A percentile compares a stretch with the other conserved stretches of the same genome.
phyloP scores from a whole-genome alignment of 495 filamentous ascomycete genomes.

The Haplographium delicatum region DNA sequence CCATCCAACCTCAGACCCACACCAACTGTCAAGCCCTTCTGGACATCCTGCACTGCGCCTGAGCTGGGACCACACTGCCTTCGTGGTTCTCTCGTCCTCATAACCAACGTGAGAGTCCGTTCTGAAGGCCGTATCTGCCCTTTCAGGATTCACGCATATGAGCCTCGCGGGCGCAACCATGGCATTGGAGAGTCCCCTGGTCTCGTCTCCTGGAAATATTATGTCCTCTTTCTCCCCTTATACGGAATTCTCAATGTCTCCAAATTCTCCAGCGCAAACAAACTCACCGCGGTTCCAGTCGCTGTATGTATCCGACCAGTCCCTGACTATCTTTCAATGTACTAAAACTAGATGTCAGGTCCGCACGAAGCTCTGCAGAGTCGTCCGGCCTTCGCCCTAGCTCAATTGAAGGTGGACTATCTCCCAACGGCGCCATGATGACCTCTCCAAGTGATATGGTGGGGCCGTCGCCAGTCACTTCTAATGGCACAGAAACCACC shows the following conservation, averaged over 20 bases:
- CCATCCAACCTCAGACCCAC: constrained; percentile 21
- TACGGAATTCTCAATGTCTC: constrained; percentile 50
- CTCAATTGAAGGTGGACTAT: constrained; percentile 20
- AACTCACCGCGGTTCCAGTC: constrained; percentile 23
- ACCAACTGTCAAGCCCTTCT: constrained; percentile 11
- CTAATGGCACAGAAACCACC: constrained; percentile 64
- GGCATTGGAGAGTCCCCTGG: constrained; percentile 55
- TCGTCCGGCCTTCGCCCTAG: constrained; percentile 20
- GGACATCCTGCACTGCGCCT: constrained; percentile 1
- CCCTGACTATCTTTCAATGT: background rate
- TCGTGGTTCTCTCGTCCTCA: constrained; percentile 9
- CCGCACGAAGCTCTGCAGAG: constrained; percentile 25
- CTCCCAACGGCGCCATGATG: constrained; percentile 16
- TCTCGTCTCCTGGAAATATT: constrained; percentile 36
- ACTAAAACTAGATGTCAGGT: constrained; percentile 17
- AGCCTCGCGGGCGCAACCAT: constrained; percentile 33
- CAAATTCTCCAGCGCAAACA: constrained; percentile 40
- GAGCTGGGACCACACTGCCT: constrained; percentile 3
- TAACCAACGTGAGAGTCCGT: constrained; percentile 6
- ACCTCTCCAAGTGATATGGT: constrained; percentile 49
- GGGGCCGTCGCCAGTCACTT: constrained; percentile 72
- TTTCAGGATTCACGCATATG: constrained; percentile 14
- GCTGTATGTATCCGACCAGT: constrained; percentile 14
- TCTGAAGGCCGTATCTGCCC: constrained; percentile 12
- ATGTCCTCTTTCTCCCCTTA: constrained; percentile 55